A percentile compares a stretch with the other conserved stretches of the same genome.
These are phyloP conservation scores for Epichloe bromicola DNA, from an alignment of 2,329 filamentous ascomycete genomes.

Conservation along the genomic window DNA sequence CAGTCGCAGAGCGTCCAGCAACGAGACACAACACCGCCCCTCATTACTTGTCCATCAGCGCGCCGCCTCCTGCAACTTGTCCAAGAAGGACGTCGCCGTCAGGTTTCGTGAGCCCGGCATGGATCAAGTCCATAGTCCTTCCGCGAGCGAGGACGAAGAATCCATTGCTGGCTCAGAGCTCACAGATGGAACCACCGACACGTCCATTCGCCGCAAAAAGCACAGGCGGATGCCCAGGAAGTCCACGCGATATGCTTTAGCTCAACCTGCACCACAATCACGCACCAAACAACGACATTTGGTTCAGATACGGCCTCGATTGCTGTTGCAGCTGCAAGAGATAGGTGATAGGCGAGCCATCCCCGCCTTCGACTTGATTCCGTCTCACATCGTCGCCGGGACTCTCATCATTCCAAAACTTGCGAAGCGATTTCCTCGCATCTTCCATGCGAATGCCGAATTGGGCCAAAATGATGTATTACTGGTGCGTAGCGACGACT, in stretches of 20 bases:
- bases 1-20: constrained; percentile 1
- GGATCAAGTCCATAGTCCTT: constrained; percentile 13
- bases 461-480: constrained; percentile 58
- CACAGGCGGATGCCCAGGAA: constrained; percentile 35
- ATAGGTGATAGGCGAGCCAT: constrained; percentile 48
- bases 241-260: constrained; percentile 53
- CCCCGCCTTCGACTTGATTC: constrained; percentile 62
- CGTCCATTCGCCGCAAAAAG: constrained; percentile 23
- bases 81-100: constrained; percentile 29
- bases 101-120: constrained; percentile 29
- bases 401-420: constrained; percentile 45
- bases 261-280: constrained; percentile 50
- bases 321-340: constrained; percentile 60
- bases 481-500: constrained; percentile 58
- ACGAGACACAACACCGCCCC: not conserved
- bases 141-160: constrained; percentile 36
- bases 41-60: constrained; percentile 11
- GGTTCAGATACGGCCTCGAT: constrained; percentile 51
- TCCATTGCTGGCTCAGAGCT: constrained; percentile 28
- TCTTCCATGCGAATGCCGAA: constrained; percentile 50
- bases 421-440: constrained; percentile 46
- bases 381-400: constrained; percentile 45
- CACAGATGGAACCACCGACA: constrained; percentile 33
- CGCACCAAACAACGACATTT: constrained; percentile 51
- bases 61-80: constrained; percentile 26